Percentiles rank a stretch among this genome's conserved stretches.
Evolutionary conservation across 164 flowering plant species (phyloP).

Genomic region (Sedum album): DNA sequence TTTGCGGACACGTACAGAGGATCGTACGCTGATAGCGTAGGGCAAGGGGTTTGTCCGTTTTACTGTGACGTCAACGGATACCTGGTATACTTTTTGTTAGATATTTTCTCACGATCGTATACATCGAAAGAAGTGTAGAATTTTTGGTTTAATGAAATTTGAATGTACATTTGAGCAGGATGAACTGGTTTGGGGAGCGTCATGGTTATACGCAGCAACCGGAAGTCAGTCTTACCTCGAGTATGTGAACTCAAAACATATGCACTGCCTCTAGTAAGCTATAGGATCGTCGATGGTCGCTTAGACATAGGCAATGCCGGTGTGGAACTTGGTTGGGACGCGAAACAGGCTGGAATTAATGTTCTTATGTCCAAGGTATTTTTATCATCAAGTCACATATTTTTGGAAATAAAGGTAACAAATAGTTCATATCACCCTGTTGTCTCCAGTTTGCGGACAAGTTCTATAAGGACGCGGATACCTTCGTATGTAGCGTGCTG

Average conservation of each 20-base stretch:
- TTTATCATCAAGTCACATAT: no score
- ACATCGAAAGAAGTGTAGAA: no score
- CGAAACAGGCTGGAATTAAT: slow-evolving; percentile 1
- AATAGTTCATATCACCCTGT: no score
- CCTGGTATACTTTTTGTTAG: neutral
- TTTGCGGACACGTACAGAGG: neutral
- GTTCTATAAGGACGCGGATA: neutral
- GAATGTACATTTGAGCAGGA: neutral
- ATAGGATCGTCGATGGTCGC: neutral
- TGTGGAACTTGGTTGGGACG: slow-evolving; percentile 3
- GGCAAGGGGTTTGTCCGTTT: neutral
- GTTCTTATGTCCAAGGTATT: neutral
- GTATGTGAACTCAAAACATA: neutral
- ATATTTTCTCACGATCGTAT: neutral
- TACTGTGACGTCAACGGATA: neutral
- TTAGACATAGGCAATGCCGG: neutral
- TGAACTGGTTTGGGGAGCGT: neutral
- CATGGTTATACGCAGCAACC: slow-evolving; percentile 3
- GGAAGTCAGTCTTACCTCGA: neutral
- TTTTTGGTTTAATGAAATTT: neutral
- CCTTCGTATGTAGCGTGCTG: neutral
- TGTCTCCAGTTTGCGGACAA: neutral
- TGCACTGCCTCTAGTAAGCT: neutral
- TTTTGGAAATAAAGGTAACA: neutral
- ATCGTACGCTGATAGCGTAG: neutral